Evolutionary conservation across 2,329 filamentous ascomycete genomes (phyloP).

Genomic region (Akanthomyces dipterigenus): DNA sequence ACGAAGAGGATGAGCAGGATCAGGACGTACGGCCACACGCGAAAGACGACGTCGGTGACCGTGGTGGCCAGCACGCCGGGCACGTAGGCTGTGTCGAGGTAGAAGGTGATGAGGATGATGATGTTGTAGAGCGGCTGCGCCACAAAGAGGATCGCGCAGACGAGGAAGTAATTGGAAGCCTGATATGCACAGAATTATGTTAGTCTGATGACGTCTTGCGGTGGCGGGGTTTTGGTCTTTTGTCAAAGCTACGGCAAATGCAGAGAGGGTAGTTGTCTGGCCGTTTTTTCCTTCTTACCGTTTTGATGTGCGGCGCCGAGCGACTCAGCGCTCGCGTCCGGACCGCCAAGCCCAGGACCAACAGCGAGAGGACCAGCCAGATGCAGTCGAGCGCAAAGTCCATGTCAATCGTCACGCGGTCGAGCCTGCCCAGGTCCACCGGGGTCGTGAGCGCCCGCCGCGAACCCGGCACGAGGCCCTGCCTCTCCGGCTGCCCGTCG

Average conservation of each 20-base stretch:
- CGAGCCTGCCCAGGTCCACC: neutral
- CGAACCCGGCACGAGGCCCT: neutral
- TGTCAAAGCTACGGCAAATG: too few species aligned
- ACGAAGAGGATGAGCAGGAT: neutral
- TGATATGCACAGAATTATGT: neutral
- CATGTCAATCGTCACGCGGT: neutral
- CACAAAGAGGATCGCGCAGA: neutral
- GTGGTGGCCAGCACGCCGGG: neutral
- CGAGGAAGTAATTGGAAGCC: conserved; percentile 3
- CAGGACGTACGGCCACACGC: neutral
- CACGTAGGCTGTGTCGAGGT: neutral
- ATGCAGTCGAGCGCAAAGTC: conserved; percentile 9
- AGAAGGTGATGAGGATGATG: conserved; percentile 3
- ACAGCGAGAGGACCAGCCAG: neutral
- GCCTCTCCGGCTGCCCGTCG: neutral
- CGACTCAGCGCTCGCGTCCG: neutral
- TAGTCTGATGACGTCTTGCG: too few species aligned
- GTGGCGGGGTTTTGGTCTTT: too few species aligned
- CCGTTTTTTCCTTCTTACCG: too few species aligned
- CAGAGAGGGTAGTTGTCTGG: too few species aligned
- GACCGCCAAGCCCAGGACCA: neutral
- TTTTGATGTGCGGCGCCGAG: neutral
- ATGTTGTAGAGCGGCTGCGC: conserved; percentile 4
- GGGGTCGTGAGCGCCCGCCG: neutral
- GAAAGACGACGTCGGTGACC: neutral